Evolutionary conservation across 345 rosid species (phyloP).

Genomic region (Eucalyptus marginata): DNA sequence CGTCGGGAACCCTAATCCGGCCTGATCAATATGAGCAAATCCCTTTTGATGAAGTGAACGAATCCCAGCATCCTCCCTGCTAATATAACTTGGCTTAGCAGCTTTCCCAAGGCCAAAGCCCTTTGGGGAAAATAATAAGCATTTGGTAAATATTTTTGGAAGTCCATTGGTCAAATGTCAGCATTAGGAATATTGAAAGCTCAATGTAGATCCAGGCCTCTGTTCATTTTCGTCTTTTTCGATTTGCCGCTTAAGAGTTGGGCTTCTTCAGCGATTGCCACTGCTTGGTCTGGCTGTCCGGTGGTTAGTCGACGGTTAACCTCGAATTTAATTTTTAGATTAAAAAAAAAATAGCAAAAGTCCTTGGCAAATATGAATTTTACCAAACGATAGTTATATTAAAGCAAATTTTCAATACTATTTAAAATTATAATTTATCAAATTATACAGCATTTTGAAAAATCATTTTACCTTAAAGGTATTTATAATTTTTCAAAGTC

Average conservation of each 20-base stretch:
- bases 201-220: accelerated
- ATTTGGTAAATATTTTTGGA: no score
- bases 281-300: accelerated
- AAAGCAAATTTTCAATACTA: accelerated
- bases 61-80: not conserved
- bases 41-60: not conserved
- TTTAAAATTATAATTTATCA: no score
- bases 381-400: no score
- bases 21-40: not conserved
- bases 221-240: no score
- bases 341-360: no score
- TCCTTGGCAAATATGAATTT: accelerated
- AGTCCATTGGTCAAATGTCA: no score
- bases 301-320: accelerated
- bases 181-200: accelerated
- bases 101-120: no score
- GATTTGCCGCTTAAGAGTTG: no score
- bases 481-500: accelerated
- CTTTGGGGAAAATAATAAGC: no score
- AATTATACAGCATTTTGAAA: accelerated
- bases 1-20: not conserved
- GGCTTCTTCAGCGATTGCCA: no score
- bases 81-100: not conserved
- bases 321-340: accelerated
- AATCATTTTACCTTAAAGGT: accelerated